Evolutionary conservation across 441 rosid genomes (phyloP).

Genomic region (Corymbia calophylla): DNA sequence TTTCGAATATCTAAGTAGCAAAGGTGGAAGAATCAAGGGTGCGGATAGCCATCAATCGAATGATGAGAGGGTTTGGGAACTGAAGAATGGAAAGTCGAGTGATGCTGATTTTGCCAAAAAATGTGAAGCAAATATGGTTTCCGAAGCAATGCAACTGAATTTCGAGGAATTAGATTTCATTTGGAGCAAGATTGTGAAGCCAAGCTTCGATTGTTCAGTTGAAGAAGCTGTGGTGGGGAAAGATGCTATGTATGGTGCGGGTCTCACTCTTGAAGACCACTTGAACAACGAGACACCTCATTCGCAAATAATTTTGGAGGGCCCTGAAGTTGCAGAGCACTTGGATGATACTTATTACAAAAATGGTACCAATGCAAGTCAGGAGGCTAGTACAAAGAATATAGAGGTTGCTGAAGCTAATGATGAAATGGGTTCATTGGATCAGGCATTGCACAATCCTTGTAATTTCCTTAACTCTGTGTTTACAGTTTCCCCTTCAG

Average conservation of each 20-base stretch:
- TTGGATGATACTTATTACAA: rapidly evolving
- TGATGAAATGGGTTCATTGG: neutral
- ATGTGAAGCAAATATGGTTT: neutral
- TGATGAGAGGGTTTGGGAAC: neutral
- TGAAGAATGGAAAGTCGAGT: neutral
- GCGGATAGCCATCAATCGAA: neutral
- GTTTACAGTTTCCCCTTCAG: neutral
- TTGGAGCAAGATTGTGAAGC: neutral
- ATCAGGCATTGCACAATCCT: neutral
- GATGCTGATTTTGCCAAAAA: neutral
- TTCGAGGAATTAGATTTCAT: neutral
- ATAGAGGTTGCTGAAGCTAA: neutral
- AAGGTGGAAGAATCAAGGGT: neutral
- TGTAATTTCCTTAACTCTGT: neutral
- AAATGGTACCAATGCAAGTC: neutral
- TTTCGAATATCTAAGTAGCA: neutral
- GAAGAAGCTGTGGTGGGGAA: neutral
- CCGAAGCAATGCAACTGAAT: neutral
- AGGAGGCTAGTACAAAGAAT: neutral
- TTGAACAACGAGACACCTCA: neutral
- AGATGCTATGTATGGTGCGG: neutral
- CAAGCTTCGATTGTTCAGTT: neutral
- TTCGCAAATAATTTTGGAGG: neutral
- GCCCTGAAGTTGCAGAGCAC: neutral
- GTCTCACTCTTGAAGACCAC: neutral